Percentiles rank a stretch among this genome's conserved stretches.
Evolutionary conservation across 129 eudicot genomes (phyloP).

Genomic region (Daucus carota): DH1_v3.0 NC_030382.2:58720501-58721000

Average conservation of each 20-base stretch:
- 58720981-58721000: constrained; percentile 78
- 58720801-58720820: constrained; percentile 40
- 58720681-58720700: background rate
- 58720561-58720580: background rate
- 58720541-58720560: background rate
- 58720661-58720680: background rate
- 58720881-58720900: constrained; percentile 41
- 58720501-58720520: too few relatives aligned
- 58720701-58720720: background rate
- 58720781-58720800: constrained; percentile 19
- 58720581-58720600: background rate
- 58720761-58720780: constrained; percentile 43
- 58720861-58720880: constrained; percentile 36
- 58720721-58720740: background rate
- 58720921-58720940: constrained; percentile 77
- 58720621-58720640: background rate
- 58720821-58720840: constrained; percentile 21
- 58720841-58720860: constrained; percentile 15
- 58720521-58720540: too few relatives aligned
- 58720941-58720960: constrained; percentile 72
- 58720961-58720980: constrained; percentile 69
- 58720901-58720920: constrained; percentile 68
- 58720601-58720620: too few relatives aligned
- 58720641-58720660: background rate
- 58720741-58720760: constrained; percentile 4